A percentile compares a stretch with the other conserved stretches of the same genome.
Evolutionary conservation across 305 asterid genomes (phyloP).

Genomic region (Rubia balearica): DNA sequence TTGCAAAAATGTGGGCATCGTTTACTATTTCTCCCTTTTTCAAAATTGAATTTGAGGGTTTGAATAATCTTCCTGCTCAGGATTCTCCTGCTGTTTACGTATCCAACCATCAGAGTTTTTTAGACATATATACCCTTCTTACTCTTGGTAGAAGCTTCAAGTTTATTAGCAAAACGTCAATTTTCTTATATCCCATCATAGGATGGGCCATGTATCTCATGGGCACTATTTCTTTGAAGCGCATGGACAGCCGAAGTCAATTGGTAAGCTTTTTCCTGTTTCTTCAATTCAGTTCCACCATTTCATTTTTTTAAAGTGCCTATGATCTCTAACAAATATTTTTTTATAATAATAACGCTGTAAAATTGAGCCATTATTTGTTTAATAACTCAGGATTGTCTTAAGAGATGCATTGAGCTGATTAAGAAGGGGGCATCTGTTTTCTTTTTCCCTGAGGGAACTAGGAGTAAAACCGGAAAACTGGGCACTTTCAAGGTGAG

Average conservation of each 20-base stretch:
- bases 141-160: conserved; percentile 88
- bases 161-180: conserved; percentile 91
- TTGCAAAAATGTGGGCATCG: conserved; percentile 78
- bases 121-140: conserved; percentile 84
- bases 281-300: conserved; percentile 7
- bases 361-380: conserved; percentile 13
- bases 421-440: conserved; percentile 89
- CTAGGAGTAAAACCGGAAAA: conserved; percentile 81
- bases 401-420: conserved; percentile 72
- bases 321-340: neutral
- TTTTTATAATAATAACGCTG: neutral
- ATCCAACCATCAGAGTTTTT: conserved; percentile 93
- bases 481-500: conserved; percentile 82
- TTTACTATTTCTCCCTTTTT: conserved; percentile 64
- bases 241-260: conserved; percentile 95
- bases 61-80: conserved; percentile 65
- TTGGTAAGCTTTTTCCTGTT: conserved; percentile 41
- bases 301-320: neutral
- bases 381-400: conserved; percentile 56
- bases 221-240: conserved; percentile 90
- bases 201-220: conserved; percentile 98
- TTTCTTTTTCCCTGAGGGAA: conserved; percentile 95
- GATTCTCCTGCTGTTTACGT: conserved; percentile 82
- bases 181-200: conserved; percentile 79
- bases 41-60: conserved; percentile 68